Conservation (phyloP, 306 rosid species). For the Dryas alaskensis region DNA sequence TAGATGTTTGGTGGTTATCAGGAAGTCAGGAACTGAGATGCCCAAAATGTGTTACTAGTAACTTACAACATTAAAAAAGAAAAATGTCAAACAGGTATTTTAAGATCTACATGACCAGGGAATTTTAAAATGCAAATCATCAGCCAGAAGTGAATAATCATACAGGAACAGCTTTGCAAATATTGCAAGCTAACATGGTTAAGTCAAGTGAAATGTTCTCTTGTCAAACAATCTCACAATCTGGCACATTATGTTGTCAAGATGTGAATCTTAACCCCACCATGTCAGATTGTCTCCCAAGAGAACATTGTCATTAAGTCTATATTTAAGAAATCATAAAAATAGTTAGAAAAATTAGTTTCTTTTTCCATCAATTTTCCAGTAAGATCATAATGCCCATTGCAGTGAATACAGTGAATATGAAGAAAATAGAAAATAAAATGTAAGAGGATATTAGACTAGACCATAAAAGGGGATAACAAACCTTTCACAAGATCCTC, state of each 20-base stretch:
- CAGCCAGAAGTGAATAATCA: background rate
- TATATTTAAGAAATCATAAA: background rate
- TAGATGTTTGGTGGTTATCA: constrained; percentile 7
- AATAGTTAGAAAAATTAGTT: too few relatives aligned
- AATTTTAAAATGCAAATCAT: background rate
- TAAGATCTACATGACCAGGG: background rate
- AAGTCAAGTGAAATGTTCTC: background rate
- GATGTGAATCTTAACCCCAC: background rate
- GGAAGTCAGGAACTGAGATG: background rate
- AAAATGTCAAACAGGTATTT: background rate
- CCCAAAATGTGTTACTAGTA: background rate
- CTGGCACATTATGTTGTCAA: background rate
- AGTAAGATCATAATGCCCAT: background rate
- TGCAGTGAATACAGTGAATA: background rate
- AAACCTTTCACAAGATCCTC: constrained; percentile 63
- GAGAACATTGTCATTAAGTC: background rate
- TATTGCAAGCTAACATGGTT: background rate
- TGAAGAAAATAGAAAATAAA: background rate
- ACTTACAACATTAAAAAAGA: background rate
- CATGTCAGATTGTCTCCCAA: background rate
- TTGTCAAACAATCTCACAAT: background rate
- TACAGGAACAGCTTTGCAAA: background rate
- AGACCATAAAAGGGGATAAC: constrained; percentile 7
- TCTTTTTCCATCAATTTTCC: background rate
- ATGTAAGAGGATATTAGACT: background rate